Conservation (phyloP, 208 protist genomes). For the Phytomonas sp. region DNA sequence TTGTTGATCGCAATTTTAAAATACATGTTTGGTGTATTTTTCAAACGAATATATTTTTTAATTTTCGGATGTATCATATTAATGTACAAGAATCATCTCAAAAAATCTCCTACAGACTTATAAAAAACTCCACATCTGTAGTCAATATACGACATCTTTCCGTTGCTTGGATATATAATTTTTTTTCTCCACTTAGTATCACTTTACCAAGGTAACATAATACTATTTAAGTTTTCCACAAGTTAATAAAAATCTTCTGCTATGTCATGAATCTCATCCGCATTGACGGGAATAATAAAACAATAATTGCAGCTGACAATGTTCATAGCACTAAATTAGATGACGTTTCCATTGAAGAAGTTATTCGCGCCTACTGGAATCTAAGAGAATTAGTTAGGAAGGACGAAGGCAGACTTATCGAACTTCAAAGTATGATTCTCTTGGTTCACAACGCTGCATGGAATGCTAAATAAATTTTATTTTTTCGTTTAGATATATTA, state of each 20-base stretch:
- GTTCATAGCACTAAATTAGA: too few relatives aligned
- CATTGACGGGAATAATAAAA: too few relatives aligned
- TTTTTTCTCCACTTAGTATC: not conserved
- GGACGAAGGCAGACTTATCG: not conserved
- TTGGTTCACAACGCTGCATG: not conserved
- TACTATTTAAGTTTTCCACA: not conserved
- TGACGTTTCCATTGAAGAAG: too few relatives aligned
- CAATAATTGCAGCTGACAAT: too few relatives aligned
- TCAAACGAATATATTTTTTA: not conserved
- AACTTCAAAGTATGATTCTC: not conserved
- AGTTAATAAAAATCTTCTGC: too few relatives aligned
- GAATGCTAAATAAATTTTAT: not conserved
- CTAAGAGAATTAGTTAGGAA: constrained; percentile 5
- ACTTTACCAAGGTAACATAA: not conserved
- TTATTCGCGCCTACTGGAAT: constrained; percentile 1
- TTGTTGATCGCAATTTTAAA: not conserved
- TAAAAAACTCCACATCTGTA: not conserved
- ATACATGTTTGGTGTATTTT: not conserved
- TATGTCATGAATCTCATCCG: too few relatives aligned
- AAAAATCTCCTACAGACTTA: not conserved
- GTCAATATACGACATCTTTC: not conserved
- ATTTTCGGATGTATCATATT: not conserved
- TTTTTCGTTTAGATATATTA: not conserved
- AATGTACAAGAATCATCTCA: not conserved
- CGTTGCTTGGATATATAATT: not conserved